Conservation (phyloP, 148 eudicot species). For the Fagopyrum tataricum region DNA sequence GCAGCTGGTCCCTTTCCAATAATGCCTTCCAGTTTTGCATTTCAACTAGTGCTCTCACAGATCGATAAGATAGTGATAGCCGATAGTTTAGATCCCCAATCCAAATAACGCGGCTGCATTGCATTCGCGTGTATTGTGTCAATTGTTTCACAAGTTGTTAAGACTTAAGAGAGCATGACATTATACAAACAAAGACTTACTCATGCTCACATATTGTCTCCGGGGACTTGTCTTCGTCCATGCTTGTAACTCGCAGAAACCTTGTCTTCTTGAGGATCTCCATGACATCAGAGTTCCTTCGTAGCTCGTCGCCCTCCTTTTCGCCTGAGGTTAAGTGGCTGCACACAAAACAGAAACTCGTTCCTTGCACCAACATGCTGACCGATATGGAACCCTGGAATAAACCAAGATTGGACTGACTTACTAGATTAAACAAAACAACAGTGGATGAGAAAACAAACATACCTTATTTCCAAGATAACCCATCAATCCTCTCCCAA, state of each 20-base stretch:
- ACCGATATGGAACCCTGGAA: slow-evolving; percentile 88
- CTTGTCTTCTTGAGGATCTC: slow-evolving; percentile 86
- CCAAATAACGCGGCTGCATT: slow-evolving; percentile 88
- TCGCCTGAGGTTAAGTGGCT: slow-evolving; percentile 93
- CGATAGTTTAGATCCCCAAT: slow-evolving; percentile 95
- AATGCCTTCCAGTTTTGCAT: slow-evolving; percentile 98
- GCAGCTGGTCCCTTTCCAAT: slow-evolving; percentile 88
- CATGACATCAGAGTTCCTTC: slow-evolving; percentile 90
- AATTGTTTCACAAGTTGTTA: background rate
- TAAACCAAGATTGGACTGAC: background rate
- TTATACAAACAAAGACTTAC: slow-evolving; percentile 35
- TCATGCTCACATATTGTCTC: slow-evolving; percentile 88
- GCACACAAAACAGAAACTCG: slow-evolving; percentile 95
- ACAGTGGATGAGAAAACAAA: background rate
- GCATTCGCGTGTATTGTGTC: background rate
- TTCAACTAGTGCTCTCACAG: slow-evolving; percentile 89
- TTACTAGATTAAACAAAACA: background rate
- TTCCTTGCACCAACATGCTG: slow-evolving; percentile 85
- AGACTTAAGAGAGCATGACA: background rate
- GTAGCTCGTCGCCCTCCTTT: slow-evolving; percentile 91
- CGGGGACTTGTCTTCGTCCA: slow-evolving; percentile 69
- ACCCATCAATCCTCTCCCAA: slow-evolving; percentile 97
- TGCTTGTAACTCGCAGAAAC: slow-evolving; percentile 62
- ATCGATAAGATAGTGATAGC: slow-evolving; percentile 77
- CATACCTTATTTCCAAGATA: slow-evolving; percentile 94